Base-by-base conservation (phyloP, 495 filamentous ascomycete species). In the Chaetomium fimeti region DNA sequence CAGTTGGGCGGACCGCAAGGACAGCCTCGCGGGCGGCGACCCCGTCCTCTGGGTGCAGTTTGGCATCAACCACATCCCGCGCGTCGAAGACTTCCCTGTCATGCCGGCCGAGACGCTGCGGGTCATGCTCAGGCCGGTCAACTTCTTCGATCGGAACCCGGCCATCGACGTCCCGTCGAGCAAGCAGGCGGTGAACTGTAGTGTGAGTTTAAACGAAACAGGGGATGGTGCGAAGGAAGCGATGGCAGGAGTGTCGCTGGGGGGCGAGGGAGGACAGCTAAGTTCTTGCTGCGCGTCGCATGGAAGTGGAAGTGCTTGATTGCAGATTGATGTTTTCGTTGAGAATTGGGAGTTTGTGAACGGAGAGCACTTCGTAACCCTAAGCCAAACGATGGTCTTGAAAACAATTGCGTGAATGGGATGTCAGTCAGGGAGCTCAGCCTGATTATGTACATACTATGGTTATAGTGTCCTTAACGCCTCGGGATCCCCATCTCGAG, bases 81-180 rank as follows among this genome's bases (percentile, higher is more conserved):
- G 71, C 27, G 54, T 53, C 13, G 73, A 75, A 59, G 67, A 67
- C 38, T 65, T 83, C 75, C 85, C 85, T 18, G 84, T 87, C 32
- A 87, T 88, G 75, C 65, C 66, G 6, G 60, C 56, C 24, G 70
- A 71, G 68, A 70, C 51, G 3, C 47, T 65, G 60, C 73, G 84
- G 71, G 85, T 86, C 18, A 78, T 79, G 67, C 62, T 92, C 60
- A 86, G 88, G 72, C 89, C 88, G 0, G 84, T 83, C 42, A 88
- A 89, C 29, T 91, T 91, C 79, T 92, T 91, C 74, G 84, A 85
- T 29, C 81, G 80, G 75, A 91, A 91, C 68, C 89, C 89, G 5
- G 87, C 88, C 16, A 61, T 91, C 38, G 89, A 92, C 76, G 89
- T 92, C n/a, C 83, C 88, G 27, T 82, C 85, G 13, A 81, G 78